These are phyloP conservation scores for Starmerella khaoyaiensis DNA, from an alignment of 805 yeast species.

Conservation along the genomic window DNA sequence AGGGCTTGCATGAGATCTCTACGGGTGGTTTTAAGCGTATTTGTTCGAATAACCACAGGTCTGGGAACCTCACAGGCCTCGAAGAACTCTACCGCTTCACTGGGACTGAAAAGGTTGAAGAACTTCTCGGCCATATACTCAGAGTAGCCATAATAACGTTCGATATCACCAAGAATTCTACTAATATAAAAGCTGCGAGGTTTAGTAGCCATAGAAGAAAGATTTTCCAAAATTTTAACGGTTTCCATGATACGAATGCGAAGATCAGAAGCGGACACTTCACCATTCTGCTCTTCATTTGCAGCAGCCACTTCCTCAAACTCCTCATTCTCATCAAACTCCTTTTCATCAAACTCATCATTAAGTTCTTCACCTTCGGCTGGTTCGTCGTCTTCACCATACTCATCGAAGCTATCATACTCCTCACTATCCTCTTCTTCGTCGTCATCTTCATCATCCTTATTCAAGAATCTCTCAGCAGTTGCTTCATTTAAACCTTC, in stretches of 20 bases:
- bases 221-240: slow-evolving; percentile 85
- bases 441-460: slow-evolving; percentile 12
- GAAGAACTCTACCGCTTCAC: slow-evolving; percentile 95
- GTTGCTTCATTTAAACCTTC: slow-evolving; percentile 24
- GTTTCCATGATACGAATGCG: slow-evolving; percentile 93
- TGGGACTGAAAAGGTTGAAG: slow-evolving; percentile 79
- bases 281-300: slow-evolving; percentile 18
- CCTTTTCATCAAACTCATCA: slow-evolving; percentile 18
- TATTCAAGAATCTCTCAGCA: slow-evolving; percentile 21
- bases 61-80: slow-evolving; percentile 97
- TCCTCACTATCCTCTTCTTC: slow-evolving; percentile 16
- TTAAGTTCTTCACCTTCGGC: slow-evolving; percentile 17
- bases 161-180: slow-evolving; percentile 70
- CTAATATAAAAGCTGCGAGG: slow-evolving; percentile 73
- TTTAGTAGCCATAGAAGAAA: slow-evolving; percentile 40
- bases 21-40: slow-evolving; percentile 86
- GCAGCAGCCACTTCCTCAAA: slow-evolving; percentile 18
- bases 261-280: slow-evolving; percentile 56
- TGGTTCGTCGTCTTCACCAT: slow-evolving; percentile 17
- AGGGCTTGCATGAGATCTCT: slow-evolving; percentile 90
- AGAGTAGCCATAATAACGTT: slow-evolving; percentile 87
- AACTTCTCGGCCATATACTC: slow-evolving; percentile 87
- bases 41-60: slow-evolving; percentile 95
- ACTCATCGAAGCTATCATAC: slow-evolving; percentile 21
- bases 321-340: slow-evolving; percentile 6